phyloP scores from a whole-genome alignment of 192 early-diverging fungal species.

The Gamsiella multidivaricata region DNA sequence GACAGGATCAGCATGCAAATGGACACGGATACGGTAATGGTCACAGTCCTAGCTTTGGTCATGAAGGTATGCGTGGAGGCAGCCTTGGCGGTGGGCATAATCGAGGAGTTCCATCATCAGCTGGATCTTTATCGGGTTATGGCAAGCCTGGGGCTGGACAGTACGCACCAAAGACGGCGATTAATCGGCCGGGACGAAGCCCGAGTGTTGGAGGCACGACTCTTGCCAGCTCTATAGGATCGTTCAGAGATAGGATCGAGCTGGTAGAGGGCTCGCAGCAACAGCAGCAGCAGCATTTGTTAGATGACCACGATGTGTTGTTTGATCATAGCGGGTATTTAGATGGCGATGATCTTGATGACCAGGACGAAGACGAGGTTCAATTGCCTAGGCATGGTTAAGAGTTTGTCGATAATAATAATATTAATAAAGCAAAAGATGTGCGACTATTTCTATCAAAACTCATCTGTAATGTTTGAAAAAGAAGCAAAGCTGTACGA shows the following conservation, averaged over 20 bases:
- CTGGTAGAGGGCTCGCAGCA: slow-evolving; percentile 22
- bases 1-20: not conserved
- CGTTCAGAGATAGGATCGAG: slow-evolving; percentile 46
- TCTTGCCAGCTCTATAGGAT: slow-evolving; percentile 45
- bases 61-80: not conserved
- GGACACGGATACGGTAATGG: not conserved
- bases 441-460: no score
- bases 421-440: not conserved
- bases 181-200: slow-evolving; percentile 22
- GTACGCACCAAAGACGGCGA: slow-evolving; percentile 6
- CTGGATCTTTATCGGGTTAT: not conserved
- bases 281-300: not conserved
- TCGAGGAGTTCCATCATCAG: not conserved
- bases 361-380: slow-evolving; percentile 49
- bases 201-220: slow-evolving; percentile 42
- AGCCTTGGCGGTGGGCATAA: not conserved
- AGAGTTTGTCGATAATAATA: not conserved
- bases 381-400: slow-evolving; percentile 13
- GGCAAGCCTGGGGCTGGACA: slow-evolving; percentile 7
- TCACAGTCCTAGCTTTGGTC: not conserved
- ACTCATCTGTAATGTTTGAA: no score
- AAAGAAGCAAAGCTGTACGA: no score
- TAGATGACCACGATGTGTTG: slow-evolving; percentile 12
- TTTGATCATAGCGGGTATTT: slow-evolving; percentile 33
- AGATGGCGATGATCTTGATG: slow-evolving; percentile 26